A percentile compares a stretch with the other conserved stretches of the same genome.
Conservation (phyloP, 2,329 filamentous ascomycete genomes). For the Xylariomycetidae sp. region DNA sequence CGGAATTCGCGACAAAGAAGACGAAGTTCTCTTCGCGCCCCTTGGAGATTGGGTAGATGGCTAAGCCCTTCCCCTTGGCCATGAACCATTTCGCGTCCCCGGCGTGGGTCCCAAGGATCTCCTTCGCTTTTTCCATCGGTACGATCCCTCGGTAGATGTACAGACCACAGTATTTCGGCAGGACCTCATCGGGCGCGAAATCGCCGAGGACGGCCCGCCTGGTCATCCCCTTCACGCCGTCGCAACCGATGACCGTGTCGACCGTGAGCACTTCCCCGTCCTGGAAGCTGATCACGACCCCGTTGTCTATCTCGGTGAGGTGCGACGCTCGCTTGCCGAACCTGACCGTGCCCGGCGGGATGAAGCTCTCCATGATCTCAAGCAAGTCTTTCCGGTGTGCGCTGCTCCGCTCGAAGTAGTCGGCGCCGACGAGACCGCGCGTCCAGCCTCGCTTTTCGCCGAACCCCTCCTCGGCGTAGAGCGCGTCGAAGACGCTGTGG, state of each 20-base stretch:
- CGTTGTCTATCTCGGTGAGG: constrained; percentile 16
- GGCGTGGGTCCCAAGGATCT: constrained; percentile 21
- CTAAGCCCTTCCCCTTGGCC: constrained; percentile 15
- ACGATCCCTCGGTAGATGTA: constrained; percentile 26
- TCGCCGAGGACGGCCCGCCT: constrained; percentile 18
- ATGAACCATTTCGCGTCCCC: constrained; percentile 25
- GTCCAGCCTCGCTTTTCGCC: constrained; percentile 31
- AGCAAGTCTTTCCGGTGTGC: constrained; percentile 36
- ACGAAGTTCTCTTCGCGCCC: constrained; percentile 21
- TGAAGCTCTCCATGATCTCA: constrained; percentile 33
- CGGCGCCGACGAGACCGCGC: constrained; percentile 29
- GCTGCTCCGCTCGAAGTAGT: constrained; percentile 31
- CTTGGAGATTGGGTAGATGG: constrained; percentile 21
- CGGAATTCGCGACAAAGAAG: constrained; percentile 15
- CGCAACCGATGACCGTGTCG: constrained; percentile 21
- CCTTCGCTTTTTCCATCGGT: constrained; percentile 20
- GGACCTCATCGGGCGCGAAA: constrained; percentile 18
- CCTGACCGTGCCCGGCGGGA: constrained; percentile 18
- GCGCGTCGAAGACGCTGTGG: constrained; percentile 35
- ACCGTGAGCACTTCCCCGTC: constrained; percentile 14
- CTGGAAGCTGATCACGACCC: constrained; percentile 17
- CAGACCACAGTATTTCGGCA: constrained; percentile 22
- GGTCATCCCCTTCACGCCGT: constrained; percentile 22
- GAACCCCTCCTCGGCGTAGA: constrained; percentile 33
- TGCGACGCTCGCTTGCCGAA: constrained; percentile 20